A percentile compares a stretch with the other conserved stretches of the same genome.
phyloP scores from a whole-genome alignment of 1,284 basidiomycete species.

The Melampsora americana region DNA sequence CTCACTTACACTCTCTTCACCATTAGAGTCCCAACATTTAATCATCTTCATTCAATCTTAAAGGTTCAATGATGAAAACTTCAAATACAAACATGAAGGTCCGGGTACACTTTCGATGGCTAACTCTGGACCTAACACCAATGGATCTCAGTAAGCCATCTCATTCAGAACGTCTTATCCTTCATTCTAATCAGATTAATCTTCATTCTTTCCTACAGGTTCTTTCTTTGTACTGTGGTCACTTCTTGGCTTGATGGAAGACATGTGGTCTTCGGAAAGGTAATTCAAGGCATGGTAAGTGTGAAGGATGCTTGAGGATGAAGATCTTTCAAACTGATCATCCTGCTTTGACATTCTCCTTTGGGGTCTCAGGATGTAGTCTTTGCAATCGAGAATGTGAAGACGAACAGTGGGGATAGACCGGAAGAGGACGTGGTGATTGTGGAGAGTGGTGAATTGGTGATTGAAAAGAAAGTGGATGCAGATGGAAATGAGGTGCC shows the following conservation, averaged over 20 bases:
- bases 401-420: conserved; percentile 13
- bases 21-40: neutral
- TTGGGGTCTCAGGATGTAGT: conserved; percentile 37
- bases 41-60: neutral
- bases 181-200: neutral
- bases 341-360: neutral
- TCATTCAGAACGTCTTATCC: neutral
- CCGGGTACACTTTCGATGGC: conserved; percentile 41
- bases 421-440: conserved; percentile 24
- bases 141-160: conserved; percentile 35
- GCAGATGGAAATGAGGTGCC: conserved; percentile 42
- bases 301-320: neutral
- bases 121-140: conserved; percentile 37
- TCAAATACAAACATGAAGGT: conserved; percentile 41
- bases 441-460: conserved; percentile 23
- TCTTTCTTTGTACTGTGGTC: conserved; percentile 35
- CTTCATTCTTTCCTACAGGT: neutral
- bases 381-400: conserved; percentile 20
- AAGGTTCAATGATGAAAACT: conserved; percentile 40
- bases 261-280: conserved; percentile 42
- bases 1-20: neutral
- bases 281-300: conserved; percentile 34
- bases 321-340: neutral
- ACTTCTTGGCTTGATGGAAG: conserved; percentile 42
- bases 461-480: conserved; percentile 24